Percentiles rank a stretch among this genome's conserved stretches.
These are phyloP conservation scores for Vitis hybrid DNA, from an alignment of 177 flowering plant genomes.

Conservation along the genomic window DNA sequence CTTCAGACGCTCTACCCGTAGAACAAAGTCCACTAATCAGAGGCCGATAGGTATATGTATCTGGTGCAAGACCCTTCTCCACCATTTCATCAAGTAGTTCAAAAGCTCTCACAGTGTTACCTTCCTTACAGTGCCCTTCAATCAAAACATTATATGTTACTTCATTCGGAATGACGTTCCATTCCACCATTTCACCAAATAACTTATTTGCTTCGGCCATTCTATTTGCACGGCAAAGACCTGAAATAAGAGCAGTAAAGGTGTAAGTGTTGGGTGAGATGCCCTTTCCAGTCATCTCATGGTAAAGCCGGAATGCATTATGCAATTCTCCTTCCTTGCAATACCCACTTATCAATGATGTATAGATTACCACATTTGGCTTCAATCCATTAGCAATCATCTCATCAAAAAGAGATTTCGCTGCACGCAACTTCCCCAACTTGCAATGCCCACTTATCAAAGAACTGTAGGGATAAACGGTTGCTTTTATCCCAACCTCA, in stretches of 20 bases:
- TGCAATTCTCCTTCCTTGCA: slow-evolving; percentile 57
- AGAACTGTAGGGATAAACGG: slow-evolving; percentile 76
- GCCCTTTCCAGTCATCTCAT: slow-evolving; percentile 73
- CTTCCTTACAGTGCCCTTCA: slow-evolving; percentile 76
- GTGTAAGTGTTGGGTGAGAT: slow-evolving; percentile 71
- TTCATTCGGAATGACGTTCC: slow-evolving; percentile 60
- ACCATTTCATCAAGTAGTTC: slow-evolving; percentile 75
- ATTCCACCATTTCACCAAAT: slow-evolving; percentile 61
- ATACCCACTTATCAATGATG: slow-evolving; percentile 78
- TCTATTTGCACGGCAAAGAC: slow-evolving; percentile 64
- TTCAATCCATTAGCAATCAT: slow-evolving; percentile 58
- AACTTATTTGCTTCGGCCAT: slow-evolving; percentile 64
- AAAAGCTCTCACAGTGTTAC: slow-evolving; percentile 67
- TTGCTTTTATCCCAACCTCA: slow-evolving; percentile 41
- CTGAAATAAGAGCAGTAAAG: slow-evolving; percentile 72
- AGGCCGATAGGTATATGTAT: slow-evolving; percentile 80
- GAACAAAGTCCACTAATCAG: slow-evolving; percentile 78
- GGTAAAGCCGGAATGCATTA: slow-evolving; percentile 61
- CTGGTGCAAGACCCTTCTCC: slow-evolving; percentile 65
- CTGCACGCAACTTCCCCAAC: slow-evolving; percentile 52
- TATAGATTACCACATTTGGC: slow-evolving; percentile 75
- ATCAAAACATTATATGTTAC: slow-evolving; percentile 89
- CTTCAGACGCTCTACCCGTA: slow-evolving; percentile 65
- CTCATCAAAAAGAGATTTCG: slow-evolving; percentile 46
- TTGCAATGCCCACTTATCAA: slow-evolving; percentile 73